Evolutionary conservation across 352 stramenopile genomes (phyloP).

Genomic region (Thalassiosira tumida): DNA sequence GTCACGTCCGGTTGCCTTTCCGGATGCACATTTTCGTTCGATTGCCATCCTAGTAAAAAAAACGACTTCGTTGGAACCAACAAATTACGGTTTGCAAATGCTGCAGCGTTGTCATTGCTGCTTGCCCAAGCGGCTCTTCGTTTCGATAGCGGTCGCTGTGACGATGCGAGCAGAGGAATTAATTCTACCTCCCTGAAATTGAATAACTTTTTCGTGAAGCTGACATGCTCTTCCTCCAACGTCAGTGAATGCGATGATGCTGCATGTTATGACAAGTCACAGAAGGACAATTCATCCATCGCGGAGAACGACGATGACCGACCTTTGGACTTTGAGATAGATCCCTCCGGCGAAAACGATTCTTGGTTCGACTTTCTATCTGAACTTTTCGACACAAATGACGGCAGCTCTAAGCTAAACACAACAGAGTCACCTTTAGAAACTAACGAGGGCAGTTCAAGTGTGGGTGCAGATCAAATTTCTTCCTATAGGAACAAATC

Average conservation of each 20-base stretch:
- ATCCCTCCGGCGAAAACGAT: constrained; percentile 27
- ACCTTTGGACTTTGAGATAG: constrained; percentile 26
- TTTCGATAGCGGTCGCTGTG: too few relatives aligned
- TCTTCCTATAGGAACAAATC: too few relatives aligned
- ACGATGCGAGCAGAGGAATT: too few relatives aligned
- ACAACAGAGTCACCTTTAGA: not conserved
- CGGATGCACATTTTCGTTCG: too few relatives aligned
- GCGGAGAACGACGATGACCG: not conserved
- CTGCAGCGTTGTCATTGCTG: too few relatives aligned
- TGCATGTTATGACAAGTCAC: too few relatives aligned
- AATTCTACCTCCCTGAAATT: not conserved
- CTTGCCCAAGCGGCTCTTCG: too few relatives aligned
- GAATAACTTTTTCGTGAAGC: not conserved
- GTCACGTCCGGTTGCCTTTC: too few relatives aligned
- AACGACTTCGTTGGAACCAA: too few relatives aligned
- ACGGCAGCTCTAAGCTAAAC: not conserved
- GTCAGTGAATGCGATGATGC: not conserved
- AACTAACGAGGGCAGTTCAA: not conserved
- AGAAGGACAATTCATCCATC: too few relatives aligned
- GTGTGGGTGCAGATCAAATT: not conserved
- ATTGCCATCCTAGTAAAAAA: too few relatives aligned
- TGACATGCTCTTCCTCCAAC: not conserved
- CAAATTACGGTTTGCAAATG: too few relatives aligned
- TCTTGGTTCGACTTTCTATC: not conserved
- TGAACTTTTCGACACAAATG: constrained; percentile 15